Base-by-base conservation (phyloP, 1,284 basidiomycete species). In the Rhodotorula sp. region DNA sequence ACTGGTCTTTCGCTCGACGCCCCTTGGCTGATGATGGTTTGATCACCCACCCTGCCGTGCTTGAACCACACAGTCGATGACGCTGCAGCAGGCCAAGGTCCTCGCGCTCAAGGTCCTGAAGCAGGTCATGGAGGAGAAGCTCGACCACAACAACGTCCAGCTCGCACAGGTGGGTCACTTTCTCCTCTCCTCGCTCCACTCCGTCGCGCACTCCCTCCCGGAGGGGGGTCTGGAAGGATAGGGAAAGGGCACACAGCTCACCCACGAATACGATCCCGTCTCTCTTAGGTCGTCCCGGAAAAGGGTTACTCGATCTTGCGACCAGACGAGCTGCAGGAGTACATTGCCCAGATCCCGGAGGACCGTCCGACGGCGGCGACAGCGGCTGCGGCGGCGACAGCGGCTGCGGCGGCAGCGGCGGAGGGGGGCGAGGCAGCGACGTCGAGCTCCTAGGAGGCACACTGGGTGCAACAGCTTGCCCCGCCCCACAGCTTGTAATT, bases 101-200 rank as follows among this genome's bases (percentile, higher is more conserved):
- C 83, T 99, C 70, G 90, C 92, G 18, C 84, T 99, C 72, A 89
- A 89, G 74, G 92, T 97, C 57, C 84, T 99, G 75, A 98, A 98
- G 84, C 95, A 99, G 84, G 97, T 99, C 61, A 99, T 99, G 97
- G 97, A 99, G 82, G 97, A 99, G 85, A 95, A 95, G 82, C 86
- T 99, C 55, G 93, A 97, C 82, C 92, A 97, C 80, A 92, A 97
- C 84, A 99, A 99, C 79, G 94, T 99, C 31, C 95, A 99, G 82
- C 85, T 99, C 31, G 95, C 95, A 64, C 92, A 95, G 86, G 93
- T 90, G 67, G 60, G 85, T 82, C 49, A 21, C 26, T 3, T 3
- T 43, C 12, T 48, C 48, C 21, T 54, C 45, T 4, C 60, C 21
- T 34, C 50, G 1, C 54, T n/a, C 26, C 15, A 26, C 28, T 2